Conservation (phyloP, 768 basidiomycete genomes). For the Psilocybe subaeruginosa region DNA sequence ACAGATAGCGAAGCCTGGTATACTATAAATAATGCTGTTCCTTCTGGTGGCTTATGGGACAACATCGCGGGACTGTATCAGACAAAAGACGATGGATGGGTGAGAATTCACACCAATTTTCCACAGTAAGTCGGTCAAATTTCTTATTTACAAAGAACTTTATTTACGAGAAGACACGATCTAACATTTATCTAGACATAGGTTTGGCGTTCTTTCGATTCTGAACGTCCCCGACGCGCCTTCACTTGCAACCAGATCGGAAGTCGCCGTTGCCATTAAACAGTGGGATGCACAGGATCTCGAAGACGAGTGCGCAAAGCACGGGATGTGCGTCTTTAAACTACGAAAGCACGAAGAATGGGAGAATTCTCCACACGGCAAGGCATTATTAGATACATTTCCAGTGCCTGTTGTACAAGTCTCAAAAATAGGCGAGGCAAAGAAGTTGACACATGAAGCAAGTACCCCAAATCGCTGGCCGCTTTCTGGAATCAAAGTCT, state of each 20-base stretch:
- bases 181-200: slow-evolving; percentile 40
- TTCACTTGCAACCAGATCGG: slow-evolving; percentile 30
- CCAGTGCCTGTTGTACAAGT: slow-evolving; percentile 42
- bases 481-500: slow-evolving; percentile 51
- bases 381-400: slow-evolving; percentile 38
- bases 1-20: slow-evolving; percentile 57
- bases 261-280: slow-evolving; percentile 40
- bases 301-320: slow-evolving; percentile 46
- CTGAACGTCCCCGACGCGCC: slow-evolving; percentile 36
- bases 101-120: slow-evolving; percentile 67
- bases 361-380: slow-evolving; percentile 51
- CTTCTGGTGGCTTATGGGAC: slow-evolving; percentile 44
- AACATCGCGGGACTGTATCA: slow-evolving; percentile 53
- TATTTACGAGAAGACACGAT: background rate
- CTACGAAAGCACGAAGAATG: slow-evolving; percentile 52
- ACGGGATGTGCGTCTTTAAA: slow-evolving; percentile 53
- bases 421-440: slow-evolving; percentile 49
- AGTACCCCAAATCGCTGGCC: slow-evolving; percentile 28
- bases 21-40: slow-evolving; percentile 40
- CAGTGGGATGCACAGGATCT: slow-evolving; percentile 48
- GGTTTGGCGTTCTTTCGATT: slow-evolving; percentile 50
- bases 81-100: slow-evolving; percentile 51
- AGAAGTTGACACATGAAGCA: background rate
- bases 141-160: too few relatives aligned
- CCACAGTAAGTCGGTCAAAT: slow-evolving; percentile 47